These are phyloP conservation scores for Vitis amurensis DNA, from an alignment of 164 flowering plant species.

Conservation along the genomic window DNA sequence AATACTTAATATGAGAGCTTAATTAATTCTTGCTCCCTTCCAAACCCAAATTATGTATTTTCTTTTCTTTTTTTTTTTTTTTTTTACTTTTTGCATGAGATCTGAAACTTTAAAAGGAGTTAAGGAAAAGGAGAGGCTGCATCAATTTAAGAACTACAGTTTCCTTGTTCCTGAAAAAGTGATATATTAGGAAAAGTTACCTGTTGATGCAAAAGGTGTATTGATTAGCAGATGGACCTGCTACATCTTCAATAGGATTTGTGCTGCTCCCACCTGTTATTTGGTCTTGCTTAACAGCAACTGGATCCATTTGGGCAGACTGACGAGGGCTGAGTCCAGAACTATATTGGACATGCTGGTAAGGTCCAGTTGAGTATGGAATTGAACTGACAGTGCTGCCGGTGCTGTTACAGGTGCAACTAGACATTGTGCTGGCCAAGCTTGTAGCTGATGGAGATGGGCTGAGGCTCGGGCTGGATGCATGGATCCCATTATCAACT, in stretches of 20 bases:
- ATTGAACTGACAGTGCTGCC: slow-evolving; percentile 53
- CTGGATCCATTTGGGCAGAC: slow-evolving; percentile 38
- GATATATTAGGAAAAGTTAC: slow-evolving; percentile 19
- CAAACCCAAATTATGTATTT: too few relatives aligned
- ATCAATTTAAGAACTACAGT: too few relatives aligned
- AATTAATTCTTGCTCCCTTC: too few relatives aligned
- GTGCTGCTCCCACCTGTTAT: slow-evolving; percentile 29
- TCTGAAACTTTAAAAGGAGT: too few relatives aligned
- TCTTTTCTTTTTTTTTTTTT: too few relatives aligned
- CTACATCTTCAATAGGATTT: slow-evolving; percentile 17
- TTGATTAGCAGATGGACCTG: slow-evolving; percentile 34
- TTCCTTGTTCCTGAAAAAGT: too few relatives aligned
- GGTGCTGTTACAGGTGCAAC: slow-evolving; percentile 56
- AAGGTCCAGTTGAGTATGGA: slow-evolving; percentile 57
- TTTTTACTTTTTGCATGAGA: too few relatives aligned
- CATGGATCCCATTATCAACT: slow-evolving; percentile 41
- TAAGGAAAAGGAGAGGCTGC: too few relatives aligned
- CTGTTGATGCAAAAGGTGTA: slow-evolving; percentile 51
- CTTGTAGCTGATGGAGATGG: slow-evolving; percentile 69
- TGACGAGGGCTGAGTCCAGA: slow-evolving; percentile 40
- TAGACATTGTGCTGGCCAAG: slow-evolving; percentile 65
- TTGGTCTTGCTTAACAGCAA: slow-evolving; percentile 34
- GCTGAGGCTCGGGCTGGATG: slow-evolving; percentile 43
- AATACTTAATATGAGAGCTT: too few relatives aligned
- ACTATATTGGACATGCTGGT: slow-evolving; percentile 43